phyloP scores from a whole-genome alignment of 2,329 filamentous ascomycete genomes.

The Thielaviopsis ethacetica region DNA sequence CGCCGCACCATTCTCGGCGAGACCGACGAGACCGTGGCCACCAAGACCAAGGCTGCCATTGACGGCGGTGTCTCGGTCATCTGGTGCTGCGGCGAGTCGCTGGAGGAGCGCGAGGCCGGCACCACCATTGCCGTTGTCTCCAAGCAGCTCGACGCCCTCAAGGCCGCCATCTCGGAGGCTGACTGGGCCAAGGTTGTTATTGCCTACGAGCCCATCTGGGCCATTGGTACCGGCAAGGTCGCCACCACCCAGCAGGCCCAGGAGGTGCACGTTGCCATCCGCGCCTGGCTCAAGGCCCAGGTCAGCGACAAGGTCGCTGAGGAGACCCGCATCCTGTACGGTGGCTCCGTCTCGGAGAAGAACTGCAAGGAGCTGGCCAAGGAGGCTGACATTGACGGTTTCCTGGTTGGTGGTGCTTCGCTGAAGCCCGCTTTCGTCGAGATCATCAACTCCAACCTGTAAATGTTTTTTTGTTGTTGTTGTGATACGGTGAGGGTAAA shows the following conservation, averaged over 20 bases:
- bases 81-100: slow-evolving; percentile 91
- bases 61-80: slow-evolving; percentile 82
- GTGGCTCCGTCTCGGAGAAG: slow-evolving; percentile 93
- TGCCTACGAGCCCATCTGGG: slow-evolving; percentile 99
- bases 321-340: slow-evolving; percentile 87
- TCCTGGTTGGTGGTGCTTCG: slow-evolving; percentile 89
- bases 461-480: slow-evolving; percentile 15
- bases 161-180: slow-evolving; percentile 42
- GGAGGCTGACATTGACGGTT: slow-evolving; percentile 91
- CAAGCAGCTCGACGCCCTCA: slow-evolving; percentile 68
- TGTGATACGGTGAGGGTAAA: slow-evolving; percentile 1
- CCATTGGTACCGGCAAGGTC: slow-evolving; percentile 83
- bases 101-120: slow-evolving; percentile 76
- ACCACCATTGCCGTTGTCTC: slow-evolving; percentile 80
- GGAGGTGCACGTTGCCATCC: slow-evolving; percentile 85
- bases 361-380: slow-evolving; percentile 88
- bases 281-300: slow-evolving; percentile 68
- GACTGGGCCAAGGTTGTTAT: slow-evolving; percentile 94
- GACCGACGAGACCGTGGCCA: slow-evolving; percentile 68
- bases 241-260: slow-evolving; percentile 80
- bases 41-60: slow-evolving; percentile 86
- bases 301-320: slow-evolving; percentile 63
- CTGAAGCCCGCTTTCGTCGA: slow-evolving; percentile 79
- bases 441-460: slow-evolving; percentile 42
- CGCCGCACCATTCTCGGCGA: slow-evolving; percentile 80